These are phyloP conservation scores for Tilletiopsis washingtonensis DNA, from an alignment of 1,284 basidiomycete species.

Conservation along the genomic window DNA sequence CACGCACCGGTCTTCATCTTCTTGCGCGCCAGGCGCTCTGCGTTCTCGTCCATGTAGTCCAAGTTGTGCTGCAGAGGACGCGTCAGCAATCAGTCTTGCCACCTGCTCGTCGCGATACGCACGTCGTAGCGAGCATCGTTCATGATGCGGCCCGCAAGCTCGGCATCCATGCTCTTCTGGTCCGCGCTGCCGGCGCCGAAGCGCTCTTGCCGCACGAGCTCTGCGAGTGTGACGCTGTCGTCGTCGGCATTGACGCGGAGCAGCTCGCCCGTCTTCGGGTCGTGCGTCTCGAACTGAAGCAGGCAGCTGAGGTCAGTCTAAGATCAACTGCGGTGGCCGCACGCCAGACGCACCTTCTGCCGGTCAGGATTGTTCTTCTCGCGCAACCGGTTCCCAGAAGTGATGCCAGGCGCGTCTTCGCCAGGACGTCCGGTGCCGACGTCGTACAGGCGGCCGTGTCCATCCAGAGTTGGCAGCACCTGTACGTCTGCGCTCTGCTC, in stretches of 20 bases:
- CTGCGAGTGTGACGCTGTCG: constrained; percentile 69
- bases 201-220: constrained; percentile 84
- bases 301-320: too few relatives aligned
- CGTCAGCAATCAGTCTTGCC: too few relatives aligned
- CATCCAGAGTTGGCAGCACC: constrained; percentile 84
- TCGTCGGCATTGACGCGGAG: constrained; percentile 57
- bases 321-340: too few relatives aligned
- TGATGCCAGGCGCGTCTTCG: constrained; percentile 36
- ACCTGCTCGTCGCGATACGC: too few relatives aligned
- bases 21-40: constrained; percentile 77
- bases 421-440: constrained; percentile 61
- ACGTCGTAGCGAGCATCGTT: constrained; percentile 78
- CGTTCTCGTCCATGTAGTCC: constrained; percentile 95
- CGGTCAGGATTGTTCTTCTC: neutral
- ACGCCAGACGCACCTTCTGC: constrained; percentile 56
- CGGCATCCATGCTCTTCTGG: constrained; percentile 82
- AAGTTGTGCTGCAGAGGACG: constrained; percentile 59
- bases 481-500: constrained; percentile 55
- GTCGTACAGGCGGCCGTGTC: constrained; percentile 77
- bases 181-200: constrained; percentile 79
- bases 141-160: constrained; percentile 79
- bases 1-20: constrained; percentile 90
- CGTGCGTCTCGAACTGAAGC: constrained; percentile 70
- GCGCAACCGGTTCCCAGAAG: neutral
- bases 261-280: constrained; percentile 57